Percentiles rank a stretch among this genome's conserved stretches.
Evolutionary conservation across 805 yeast species (phyloP).

Genomic region (Nakazawaea molendinolei): DNA sequence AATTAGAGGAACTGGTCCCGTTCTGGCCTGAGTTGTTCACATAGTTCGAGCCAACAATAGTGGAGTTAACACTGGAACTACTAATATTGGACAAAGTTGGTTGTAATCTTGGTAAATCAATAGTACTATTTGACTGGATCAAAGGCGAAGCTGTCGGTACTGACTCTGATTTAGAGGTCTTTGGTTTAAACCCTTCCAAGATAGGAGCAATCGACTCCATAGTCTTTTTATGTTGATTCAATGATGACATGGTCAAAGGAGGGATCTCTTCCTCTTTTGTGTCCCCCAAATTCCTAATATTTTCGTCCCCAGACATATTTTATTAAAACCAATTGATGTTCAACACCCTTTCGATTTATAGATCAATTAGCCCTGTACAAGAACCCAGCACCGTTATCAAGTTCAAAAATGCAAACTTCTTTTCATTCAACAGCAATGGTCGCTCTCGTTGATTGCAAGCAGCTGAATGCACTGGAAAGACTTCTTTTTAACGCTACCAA

Average conservation of each 20-base stretch:
- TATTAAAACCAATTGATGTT: no score
- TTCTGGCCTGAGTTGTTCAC: neutral
- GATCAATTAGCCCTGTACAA: no score
- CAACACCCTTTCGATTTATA: no score
- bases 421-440: no score
- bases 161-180: slow-evolving; percentile 42
- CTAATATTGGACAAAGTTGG: slow-evolving; percentile 11
- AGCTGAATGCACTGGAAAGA: no score
- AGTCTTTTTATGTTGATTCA: slow-evolving; percentile 42
- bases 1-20: slow-evolving; percentile 11
- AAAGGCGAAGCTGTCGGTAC: slow-evolving; percentile 14
- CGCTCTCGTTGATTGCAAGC: no score
- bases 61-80: slow-evolving; percentile 9
- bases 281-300: slow-evolving; percentile 17
- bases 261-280: slow-evolving; percentile 20
- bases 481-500: no score
- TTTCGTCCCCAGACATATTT: no score
- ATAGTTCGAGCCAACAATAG: slow-evolving; percentile 2
- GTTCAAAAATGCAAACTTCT: no score
- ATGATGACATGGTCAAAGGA: slow-evolving; percentile 22
- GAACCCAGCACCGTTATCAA: no score
- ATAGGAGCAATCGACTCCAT: slow-evolving; percentile 79
- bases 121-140: slow-evolving; percentile 8
- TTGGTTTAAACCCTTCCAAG: slow-evolving; percentile 66
- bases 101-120: slow-evolving; percentile 11